These are phyloP conservation scores for Pezicula neosporulosa DNA, from an alignment of 2,329 filamentous ascomycete species.

Conservation along the genomic window DNA sequence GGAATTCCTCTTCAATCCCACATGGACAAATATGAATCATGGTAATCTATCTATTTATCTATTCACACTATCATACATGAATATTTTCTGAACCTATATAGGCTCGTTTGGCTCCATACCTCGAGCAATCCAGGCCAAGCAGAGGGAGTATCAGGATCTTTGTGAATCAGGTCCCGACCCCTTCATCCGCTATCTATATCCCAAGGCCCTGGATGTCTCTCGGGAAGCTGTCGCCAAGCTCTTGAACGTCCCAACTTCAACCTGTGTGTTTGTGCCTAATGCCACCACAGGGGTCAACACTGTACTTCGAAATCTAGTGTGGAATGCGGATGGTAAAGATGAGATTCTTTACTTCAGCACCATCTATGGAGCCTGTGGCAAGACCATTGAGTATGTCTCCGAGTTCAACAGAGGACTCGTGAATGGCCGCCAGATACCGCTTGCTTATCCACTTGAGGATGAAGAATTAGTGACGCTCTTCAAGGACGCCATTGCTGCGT, in stretches of 20 bases:
- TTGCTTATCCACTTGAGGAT: conserved; percentile 69
- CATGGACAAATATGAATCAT: conserved; percentile 32
- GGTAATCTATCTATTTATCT: conserved; percentile 18
- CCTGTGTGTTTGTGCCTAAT: conserved; percentile 76
- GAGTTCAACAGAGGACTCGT: conserved; percentile 54
- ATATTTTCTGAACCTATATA: conserved; percentile 4
- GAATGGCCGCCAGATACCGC: conserved; percentile 48
- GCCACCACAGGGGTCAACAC: conserved; percentile 77
- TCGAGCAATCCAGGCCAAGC: conserved; percentile 51
- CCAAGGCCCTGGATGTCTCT: conserved; percentile 57
- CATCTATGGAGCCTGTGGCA: conserved; percentile 71
- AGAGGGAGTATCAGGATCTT: conserved; percentile 62
- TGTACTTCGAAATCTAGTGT: conserved; percentile 72
- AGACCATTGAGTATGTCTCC: conserved; percentile 67
- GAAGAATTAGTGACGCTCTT: conserved; percentile 62
- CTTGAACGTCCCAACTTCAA: conserved; percentile 61
- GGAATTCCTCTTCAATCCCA: conserved; percentile 28
- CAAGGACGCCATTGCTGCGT: conserved; percentile 48
- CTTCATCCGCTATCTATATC: conserved; percentile 70
- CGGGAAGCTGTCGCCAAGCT: conserved; percentile 62
- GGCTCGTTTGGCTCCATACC: conserved; percentile 82
- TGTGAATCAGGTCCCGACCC: conserved; percentile 68
- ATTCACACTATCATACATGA: not conserved
- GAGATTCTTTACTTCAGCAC: conserved; percentile 76
- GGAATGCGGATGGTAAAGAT: conserved; percentile 57